Conservation (phyloP, 257 asterid genomes). For the Euphrasia confusa region DNA sequence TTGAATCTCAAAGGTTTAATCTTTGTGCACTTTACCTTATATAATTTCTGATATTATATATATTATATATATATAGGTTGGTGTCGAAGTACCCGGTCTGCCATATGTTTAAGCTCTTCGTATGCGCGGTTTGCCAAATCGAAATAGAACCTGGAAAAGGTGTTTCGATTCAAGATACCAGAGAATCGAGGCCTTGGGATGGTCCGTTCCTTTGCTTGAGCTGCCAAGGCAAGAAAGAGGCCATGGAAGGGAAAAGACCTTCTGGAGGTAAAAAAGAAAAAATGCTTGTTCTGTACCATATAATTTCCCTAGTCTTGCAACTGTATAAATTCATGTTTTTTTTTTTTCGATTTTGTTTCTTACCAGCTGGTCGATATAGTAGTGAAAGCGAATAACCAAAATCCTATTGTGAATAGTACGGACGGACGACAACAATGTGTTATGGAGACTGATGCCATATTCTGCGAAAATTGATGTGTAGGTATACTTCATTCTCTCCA, state of each 20-base stretch:
- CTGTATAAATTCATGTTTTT: constrained; percentile 13
- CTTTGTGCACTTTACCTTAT: not conserved
- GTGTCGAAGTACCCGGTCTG: constrained; percentile 81
- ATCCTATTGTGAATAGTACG: constrained; percentile 49
- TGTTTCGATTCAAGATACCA: constrained; percentile 68
- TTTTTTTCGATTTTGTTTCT: constrained; percentile 20
- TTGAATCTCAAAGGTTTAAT: too few species aligned
- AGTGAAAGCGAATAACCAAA: constrained; percentile 77
- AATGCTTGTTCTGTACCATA: constrained; percentile 13
- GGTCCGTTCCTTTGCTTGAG: constrained; percentile 36
- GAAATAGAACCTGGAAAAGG: constrained; percentile 94
- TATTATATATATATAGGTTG: constrained; percentile 73
- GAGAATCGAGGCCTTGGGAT: constrained; percentile 86
- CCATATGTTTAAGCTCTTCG: constrained; percentile 91
- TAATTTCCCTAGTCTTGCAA: constrained; percentile 11
- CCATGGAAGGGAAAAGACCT: too few species aligned
- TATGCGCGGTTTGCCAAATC: constrained; percentile 91
- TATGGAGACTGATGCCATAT: too few species aligned
- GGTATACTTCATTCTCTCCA: constrained; percentile 26
- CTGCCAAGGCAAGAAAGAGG: too few species aligned
- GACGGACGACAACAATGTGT: constrained; percentile 10
- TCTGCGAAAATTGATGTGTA: constrained; percentile 33
- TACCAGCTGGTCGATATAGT: constrained; percentile 58
- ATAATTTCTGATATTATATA: too few species aligned
- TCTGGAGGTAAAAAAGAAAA: not conserved